These are phyloP conservation scores for Lasiosphaeriaceae sp. DNA, from an alignment of 495 filamentous ascomycete genomes.

Conservation along the genomic window DNA sequence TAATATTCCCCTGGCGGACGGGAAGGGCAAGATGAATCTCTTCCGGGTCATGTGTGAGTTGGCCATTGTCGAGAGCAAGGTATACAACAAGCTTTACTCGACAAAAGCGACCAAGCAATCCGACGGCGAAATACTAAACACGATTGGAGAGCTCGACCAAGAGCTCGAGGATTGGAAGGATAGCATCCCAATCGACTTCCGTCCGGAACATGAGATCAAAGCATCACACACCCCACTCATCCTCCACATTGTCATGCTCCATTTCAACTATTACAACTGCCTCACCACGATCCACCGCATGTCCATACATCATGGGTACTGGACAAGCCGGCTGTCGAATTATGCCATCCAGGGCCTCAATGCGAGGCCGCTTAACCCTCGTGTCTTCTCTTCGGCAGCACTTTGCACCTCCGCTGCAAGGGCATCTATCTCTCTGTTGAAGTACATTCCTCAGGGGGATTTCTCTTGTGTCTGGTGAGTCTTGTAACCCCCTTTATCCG, in stretches of 20 bases:
- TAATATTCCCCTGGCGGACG: conserved; percentile 84
- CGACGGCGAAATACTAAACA: conserved; percentile 90
- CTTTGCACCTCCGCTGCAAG: conserved; percentile 89
- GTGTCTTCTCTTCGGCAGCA: conserved; percentile 90
- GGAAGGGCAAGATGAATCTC: conserved; percentile 89
- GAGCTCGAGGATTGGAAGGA: conserved; percentile 97
- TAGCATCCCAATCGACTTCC: conserved; percentile 85
- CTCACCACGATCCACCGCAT: conserved; percentile 97
- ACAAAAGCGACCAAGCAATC: conserved; percentile 88
- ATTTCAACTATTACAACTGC: conserved; percentile 97
- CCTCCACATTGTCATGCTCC: conserved; percentile 85
- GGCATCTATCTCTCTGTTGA: conserved; percentile 88
- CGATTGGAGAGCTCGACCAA: conserved; percentile 91
- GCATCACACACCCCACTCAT: conserved; percentile 84
- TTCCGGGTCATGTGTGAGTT: conserved; percentile 91
- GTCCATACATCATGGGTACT: conserved; percentile 97
- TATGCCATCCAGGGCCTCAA: conserved; percentile 94
- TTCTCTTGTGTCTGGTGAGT: conserved; percentile 92
- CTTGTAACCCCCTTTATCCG: neutral
- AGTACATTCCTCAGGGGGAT: conserved; percentile 93
- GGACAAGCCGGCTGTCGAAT: conserved; percentile 92
- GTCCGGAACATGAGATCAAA: conserved; percentile 93
- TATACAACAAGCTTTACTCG: conserved; percentile 92
- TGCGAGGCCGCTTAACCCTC: conserved; percentile 81
- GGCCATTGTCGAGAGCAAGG: conserved; percentile 83